Evolutionary conservation across 31 red algal species (phyloP).

Genomic region (Asparagopsis taxiformis): DNA sequence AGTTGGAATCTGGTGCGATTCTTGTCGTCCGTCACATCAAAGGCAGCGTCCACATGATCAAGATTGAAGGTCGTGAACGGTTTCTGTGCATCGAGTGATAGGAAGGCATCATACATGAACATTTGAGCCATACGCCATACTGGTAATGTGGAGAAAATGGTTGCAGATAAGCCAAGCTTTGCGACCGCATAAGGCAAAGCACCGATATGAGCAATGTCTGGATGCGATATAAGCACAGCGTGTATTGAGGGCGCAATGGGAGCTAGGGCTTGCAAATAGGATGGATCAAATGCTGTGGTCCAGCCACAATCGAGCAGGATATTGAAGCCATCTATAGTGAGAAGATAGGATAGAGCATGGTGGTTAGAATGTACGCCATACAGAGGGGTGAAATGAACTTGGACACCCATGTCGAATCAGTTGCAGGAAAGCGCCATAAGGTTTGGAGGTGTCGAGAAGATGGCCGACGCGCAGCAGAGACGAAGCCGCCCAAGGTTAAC

Average conservation of each 20-base stretch:
- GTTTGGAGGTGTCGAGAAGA: no score
- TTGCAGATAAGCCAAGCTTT: constrained; percentile 52
- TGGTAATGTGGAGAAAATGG: constrained; percentile 78
- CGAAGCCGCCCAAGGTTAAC: no score
- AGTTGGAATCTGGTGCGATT: constrained; percentile 32
- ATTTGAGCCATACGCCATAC: constrained; percentile 89
- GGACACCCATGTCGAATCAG: constrained; percentile 58
- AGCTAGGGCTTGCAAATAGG: constrained; percentile 32
- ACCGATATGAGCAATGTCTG: constrained; percentile 82
- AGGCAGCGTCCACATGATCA: constrained; percentile 93
- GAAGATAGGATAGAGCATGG: constrained; percentile 63
- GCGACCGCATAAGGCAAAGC: constrained; percentile 87
- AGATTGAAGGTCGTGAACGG: constrained; percentile 79
- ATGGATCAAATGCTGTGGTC: constrained; percentile 46
- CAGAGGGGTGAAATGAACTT: constrained; percentile 78
- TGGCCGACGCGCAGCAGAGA: no score
- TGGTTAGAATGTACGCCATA: constrained; percentile 75
- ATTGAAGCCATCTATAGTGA: constrained; percentile 82
- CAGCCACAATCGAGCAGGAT: constrained; percentile 95
- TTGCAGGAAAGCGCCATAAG: neutral
- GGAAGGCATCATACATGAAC: constrained; percentile 86
- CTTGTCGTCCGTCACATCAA: constrained; percentile 37
- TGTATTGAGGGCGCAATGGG: constrained; percentile 64
- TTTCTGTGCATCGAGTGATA: constrained; percentile 37
- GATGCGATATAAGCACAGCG: constrained; percentile 86